Base-by-base conservation (phyloP, 768 basidiomycete genomes). In the Macrolepiota fuliginosa region DNA sequence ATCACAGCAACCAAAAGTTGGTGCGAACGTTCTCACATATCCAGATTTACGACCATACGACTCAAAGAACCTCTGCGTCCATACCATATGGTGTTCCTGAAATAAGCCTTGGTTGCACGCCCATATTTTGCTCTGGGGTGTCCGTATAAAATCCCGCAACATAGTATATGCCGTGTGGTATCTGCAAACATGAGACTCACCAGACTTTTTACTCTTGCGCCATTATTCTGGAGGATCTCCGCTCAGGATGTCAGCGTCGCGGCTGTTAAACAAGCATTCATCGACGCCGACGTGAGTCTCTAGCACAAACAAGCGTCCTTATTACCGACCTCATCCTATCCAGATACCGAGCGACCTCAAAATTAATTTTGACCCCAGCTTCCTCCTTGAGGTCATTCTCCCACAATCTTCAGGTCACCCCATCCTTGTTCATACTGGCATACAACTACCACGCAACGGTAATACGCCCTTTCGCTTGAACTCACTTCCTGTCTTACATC, bases 311-410 rank as follows among this genome's bases (percentile, higher is more conserved):
- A 5, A 10, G 17, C n/a, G 24, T 35, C 42, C 39, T 47, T 13
- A 29, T 39, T 22, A 17, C 37, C 13, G 3, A 10, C 49, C 19
- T 40, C 15, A 22, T 7, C 10, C 15, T 11, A 24, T 39, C 24
- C 27, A 73, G 73, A 68, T 74, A 57, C 69, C 72, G 3, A 37
- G 47, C 5, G 62, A 64, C 45, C 54, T 71, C 35, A 56, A 54
- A 25, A 65, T 73, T 19, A 58, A 27, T 9, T 74, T 74, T 65
- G 65, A 72, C 54, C 73, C 73, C 1, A 65, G 24, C 3, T 65
- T 65, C 47, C 64, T 74, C 9, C 68, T 73, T 12, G 70, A 73
- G 56, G 71, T 71, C 19, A 66, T 65, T 47, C 65, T 72, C 32
- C 69, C 68, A 19, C 64, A 73, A 60, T 42, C 66, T 2, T 49